Conservation (phyloP, 129 eudicot species). For the Saposhnikovia divaricata region DNA sequence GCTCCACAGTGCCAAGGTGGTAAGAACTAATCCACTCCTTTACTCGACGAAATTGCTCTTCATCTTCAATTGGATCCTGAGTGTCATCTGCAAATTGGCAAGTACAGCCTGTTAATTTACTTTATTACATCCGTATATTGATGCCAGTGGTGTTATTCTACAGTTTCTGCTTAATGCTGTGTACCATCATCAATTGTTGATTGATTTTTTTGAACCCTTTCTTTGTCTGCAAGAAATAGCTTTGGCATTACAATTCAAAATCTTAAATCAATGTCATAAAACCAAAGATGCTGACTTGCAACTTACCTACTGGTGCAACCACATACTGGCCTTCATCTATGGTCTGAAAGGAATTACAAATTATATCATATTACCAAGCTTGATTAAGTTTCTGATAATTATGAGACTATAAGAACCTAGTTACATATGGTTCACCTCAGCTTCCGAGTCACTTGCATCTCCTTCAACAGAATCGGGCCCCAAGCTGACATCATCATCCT, state of each 20-base stretch:
- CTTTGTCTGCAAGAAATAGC: slow-evolving; percentile 38
- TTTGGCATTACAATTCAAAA: slow-evolving; percentile 2
- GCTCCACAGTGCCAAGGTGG: slow-evolving; percentile 56
- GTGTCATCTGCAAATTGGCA: slow-evolving; percentile 60
- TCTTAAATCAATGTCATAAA: slow-evolving; percentile 7
- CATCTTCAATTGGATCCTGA: slow-evolving; percentile 85
- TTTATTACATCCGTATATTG: neutral
- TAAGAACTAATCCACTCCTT: slow-evolving; percentile 76
- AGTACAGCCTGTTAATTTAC: neutral
- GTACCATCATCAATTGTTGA: slow-evolving; percentile 59
- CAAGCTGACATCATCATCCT: slow-evolving; percentile 34
- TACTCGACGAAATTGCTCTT: slow-evolving; percentile 60
- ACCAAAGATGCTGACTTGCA: neutral
- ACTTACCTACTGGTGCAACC: slow-evolving; percentile 80
- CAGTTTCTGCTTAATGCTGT: neutral
- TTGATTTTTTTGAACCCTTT: slow-evolving; percentile 33
- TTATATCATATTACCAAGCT: slow-evolving; percentile 5
- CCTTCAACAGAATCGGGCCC: slow-evolving; percentile 69
- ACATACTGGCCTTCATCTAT: slow-evolving; percentile 67
- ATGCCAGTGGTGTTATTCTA: slow-evolving; percentile 4
- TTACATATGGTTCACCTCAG: slow-evolving; percentile 44
- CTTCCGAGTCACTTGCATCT: slow-evolving; percentile 62
- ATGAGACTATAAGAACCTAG: neutral
- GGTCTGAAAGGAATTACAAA: slow-evolving; percentile 29
- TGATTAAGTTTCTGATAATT: slow-evolving; percentile 6